phyloP scores from a whole-genome alignment of 1,139 yeast species.

The Diutina pseudorugosa region DNA sequence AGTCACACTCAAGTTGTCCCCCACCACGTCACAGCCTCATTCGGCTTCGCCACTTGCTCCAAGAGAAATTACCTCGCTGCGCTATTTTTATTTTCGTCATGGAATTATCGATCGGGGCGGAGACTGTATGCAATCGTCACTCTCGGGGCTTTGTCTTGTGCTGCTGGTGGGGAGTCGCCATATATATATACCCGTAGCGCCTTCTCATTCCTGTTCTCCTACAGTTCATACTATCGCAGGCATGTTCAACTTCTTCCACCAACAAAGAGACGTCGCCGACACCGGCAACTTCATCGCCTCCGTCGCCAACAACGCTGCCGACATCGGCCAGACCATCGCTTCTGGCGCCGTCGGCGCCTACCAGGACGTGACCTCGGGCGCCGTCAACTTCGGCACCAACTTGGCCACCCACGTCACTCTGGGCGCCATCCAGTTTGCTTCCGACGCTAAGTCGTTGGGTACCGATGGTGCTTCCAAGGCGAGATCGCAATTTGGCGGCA shows the following conservation, averaged over 20 bases:
- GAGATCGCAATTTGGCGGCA: neutral
- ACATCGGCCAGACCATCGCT: neutral
- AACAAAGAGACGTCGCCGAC: neutral
- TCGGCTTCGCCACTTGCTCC: neutral
- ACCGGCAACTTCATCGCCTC: neutral
- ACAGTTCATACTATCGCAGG: neutral
- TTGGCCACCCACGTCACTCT: neutral
- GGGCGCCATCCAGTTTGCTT: neutral
- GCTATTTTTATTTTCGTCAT: neutral
- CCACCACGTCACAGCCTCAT: neutral
- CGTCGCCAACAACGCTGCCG: neutral
- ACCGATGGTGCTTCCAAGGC: neutral
- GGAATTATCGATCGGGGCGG: neutral
- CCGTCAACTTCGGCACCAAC: neutral
- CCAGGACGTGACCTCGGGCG: constrained; percentile 2
- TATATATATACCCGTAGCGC: neutral
- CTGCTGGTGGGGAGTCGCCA: neutral
- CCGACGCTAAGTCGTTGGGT: neutral
- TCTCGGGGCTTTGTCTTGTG: neutral
- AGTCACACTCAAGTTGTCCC: neutral
- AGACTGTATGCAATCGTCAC: neutral
- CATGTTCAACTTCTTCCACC: constrained; percentile 4
- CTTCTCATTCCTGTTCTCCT: neutral
- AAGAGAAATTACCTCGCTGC: neutral
- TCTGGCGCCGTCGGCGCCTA: constrained; percentile 4